Evolutionary conservation across 495 filamentous ascomycete species (phyloP).

Genomic region (Cairneyella variabilis): DNA sequence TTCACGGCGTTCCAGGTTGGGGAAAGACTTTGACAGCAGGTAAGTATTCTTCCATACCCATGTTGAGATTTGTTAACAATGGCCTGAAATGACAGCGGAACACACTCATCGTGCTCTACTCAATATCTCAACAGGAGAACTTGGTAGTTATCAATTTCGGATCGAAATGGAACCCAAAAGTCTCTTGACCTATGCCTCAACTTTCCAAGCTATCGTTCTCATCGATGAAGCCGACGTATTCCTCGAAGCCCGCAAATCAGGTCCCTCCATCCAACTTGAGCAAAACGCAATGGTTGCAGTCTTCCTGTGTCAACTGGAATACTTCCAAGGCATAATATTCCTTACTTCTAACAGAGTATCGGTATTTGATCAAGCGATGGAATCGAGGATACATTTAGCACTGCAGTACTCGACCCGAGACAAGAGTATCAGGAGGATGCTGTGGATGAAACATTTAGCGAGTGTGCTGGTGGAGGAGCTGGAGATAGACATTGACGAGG

Average conservation of each 20-base stretch:
- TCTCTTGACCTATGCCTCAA: conserved; percentile 11
- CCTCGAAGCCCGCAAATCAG: conserved; percentile 35
- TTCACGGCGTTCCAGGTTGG: conserved; percentile 77
- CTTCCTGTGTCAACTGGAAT: conserved; percentile 58
- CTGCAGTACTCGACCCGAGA: conserved; percentile 74
- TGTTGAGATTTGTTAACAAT: no score
- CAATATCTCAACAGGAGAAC: conserved; percentile 54
- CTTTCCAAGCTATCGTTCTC: conserved; percentile 33
- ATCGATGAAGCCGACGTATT: conserved; percentile 41
- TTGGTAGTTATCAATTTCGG: conserved; percentile 29
- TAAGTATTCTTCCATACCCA: no score
- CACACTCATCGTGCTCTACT: conserved; percentile 9
- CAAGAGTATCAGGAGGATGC: conserved; percentile 63
- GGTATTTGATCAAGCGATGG: conserved; percentile 55
- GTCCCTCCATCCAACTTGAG: neutral
- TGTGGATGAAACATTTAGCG: conserved; percentile 79
- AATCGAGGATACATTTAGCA: conserved; percentile 56
- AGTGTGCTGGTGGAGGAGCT: conserved; percentile 29
- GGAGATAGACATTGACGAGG: conserved; percentile 58
- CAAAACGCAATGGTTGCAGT: conserved; percentile 34
- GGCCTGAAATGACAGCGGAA: conserved; percentile 14
- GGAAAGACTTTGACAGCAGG: conserved; percentile 88
- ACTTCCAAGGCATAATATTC: conserved; percentile 71
- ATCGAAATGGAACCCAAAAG: conserved; percentile 13
- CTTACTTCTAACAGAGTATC: conserved; percentile 77